A percentile compares a stretch with the other conserved stretches of the same genome.
Evolutionary conservation across 1,139 yeast genomes (phyloP).

Genomic region (Geotrichum candidum): DNA sequence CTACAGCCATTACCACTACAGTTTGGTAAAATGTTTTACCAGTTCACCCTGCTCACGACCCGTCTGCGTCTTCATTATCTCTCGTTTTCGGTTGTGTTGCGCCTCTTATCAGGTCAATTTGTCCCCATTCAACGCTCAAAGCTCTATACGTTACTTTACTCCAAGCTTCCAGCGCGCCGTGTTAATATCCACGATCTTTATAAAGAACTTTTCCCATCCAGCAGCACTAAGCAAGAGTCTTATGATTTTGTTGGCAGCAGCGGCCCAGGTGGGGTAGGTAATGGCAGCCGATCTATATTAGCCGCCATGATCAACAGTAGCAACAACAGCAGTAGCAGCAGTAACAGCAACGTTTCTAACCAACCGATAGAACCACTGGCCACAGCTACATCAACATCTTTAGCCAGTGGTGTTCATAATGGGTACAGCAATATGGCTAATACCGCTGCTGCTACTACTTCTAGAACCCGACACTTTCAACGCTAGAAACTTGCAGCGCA

Average conservation of each 20-base stretch:
- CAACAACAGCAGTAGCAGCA: not conserved
- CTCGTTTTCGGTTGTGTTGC: conserved; percentile 38
- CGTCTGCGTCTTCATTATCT: conserved; percentile 42
- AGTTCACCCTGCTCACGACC: conserved; percentile 40
- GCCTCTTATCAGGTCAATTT: conserved; percentile 42
- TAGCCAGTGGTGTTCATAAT: not conserved
- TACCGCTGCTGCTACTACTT: not conserved
- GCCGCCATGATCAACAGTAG: not conserved
- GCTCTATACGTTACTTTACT: conserved; percentile 45
- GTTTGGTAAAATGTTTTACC: conserved; percentile 43
- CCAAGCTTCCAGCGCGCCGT: conserved; percentile 40
- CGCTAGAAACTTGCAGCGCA: not conserved
- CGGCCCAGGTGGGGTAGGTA: not conserved
- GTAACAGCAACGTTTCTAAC: not conserved
- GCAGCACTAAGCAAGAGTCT: not conserved
- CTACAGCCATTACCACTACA: conserved; percentile 45
- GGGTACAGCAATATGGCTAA: not conserved
- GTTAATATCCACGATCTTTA: conserved; percentile 21
- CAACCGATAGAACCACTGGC: not conserved
- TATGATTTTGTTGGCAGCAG: not conserved
- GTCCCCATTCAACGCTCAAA: conserved; percentile 44
- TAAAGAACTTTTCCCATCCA: conserved; percentile 18
- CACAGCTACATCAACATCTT: not conserved
- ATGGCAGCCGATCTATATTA: not conserved
- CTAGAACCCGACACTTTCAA: not conserved